Evolutionary conservation across 2,329 filamentous ascomycete species (phyloP).

Genomic region (Penicillium sp.): DNA sequence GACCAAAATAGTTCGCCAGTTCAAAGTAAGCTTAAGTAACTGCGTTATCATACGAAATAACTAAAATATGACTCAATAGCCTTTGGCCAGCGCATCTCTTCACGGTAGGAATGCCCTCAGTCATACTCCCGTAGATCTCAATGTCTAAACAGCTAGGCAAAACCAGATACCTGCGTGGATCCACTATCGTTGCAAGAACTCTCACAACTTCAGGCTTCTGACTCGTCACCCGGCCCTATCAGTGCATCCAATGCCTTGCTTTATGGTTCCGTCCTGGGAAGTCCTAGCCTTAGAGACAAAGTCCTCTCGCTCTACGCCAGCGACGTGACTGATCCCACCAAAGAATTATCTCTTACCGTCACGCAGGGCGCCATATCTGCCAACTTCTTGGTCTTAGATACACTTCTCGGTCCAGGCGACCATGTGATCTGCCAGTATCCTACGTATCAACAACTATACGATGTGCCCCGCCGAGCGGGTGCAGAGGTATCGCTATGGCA

Average conservation of each 20-base stretch:
- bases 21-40: background rate
- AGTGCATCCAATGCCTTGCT: background rate
- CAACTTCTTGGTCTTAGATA: slow-evolving; percentile 8
- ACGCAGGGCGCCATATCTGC: slow-evolving; percentile 9
- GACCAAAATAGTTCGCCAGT: slow-evolving; percentile 5
- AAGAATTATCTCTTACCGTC: slow-evolving; percentile 1
- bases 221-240: background rate
- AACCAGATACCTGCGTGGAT: slow-evolving; percentile 11
- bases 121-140: too few relatives aligned
- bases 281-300: background rate
- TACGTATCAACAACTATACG: slow-evolving; percentile 12
- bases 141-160: background rate
- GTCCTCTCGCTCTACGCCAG: slow-evolving; percentile 5
- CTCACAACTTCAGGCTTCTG: background rate
- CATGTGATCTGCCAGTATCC: slow-evolving; percentile 14
- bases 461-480: slow-evolving; percentile 4
- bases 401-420: slow-evolving; percentile 6
- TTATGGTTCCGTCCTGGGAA: slow-evolving; percentile 5
- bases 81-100: background rate
- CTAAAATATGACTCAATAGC: background rate
- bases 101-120: slow-evolving; percentile 1
- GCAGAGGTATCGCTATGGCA: slow-evolving; percentile 10
- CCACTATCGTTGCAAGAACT: slow-evolving; percentile 9
- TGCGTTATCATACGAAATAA: background rate
- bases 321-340: background rate